These are phyloP conservation scores for Fusarium staphyleae DNA, from an alignment of 2,329 filamentous ascomycete species.

Conservation along the genomic window DNA sequence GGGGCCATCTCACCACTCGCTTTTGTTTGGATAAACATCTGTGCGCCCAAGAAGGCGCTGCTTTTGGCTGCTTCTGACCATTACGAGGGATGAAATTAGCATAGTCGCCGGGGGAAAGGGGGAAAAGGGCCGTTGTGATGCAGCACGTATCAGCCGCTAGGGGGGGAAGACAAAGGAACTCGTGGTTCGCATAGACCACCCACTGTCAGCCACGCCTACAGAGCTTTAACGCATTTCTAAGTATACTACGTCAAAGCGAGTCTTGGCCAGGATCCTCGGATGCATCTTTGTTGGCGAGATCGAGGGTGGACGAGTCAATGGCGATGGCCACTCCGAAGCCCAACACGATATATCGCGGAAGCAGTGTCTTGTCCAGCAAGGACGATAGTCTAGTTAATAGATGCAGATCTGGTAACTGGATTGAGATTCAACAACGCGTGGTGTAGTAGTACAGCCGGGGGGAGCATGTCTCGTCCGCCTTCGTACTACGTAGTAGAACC, in stretches of 20 bases:
- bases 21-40: conserved; percentile 16
- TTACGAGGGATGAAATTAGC: conserved; percentile 15
- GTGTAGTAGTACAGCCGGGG: conserved; percentile 15
- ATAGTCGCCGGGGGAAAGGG: conserved; percentile 18
- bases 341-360: too few species aligned
- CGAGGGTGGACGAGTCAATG: not conserved
- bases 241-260: not conserved
- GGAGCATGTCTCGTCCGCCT: too few species aligned
- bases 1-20: conserved; percentile 8
- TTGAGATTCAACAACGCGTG: not conserved
- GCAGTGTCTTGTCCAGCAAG: too few species aligned
- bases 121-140: conserved; percentile 24
- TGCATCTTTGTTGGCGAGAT: not conserved
- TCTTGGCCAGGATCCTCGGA: not conserved
- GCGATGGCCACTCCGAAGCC: not conserved
- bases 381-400: too few species aligned
- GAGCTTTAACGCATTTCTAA: not conserved
- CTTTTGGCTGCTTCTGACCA: conserved; percentile 11
- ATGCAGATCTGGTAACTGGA: not conserved
- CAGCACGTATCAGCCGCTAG: conserved; percentile 14
- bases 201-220: conserved; percentile 2
- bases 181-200: not conserved
- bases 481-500: too few species aligned
- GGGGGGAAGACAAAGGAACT: conserved; percentile 25
- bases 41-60: conserved; percentile 14